These are phyloP conservation scores for Musa beccarii DNA, from an alignment of 176 grass and related monocot species.

Conservation along the genomic window DNA sequence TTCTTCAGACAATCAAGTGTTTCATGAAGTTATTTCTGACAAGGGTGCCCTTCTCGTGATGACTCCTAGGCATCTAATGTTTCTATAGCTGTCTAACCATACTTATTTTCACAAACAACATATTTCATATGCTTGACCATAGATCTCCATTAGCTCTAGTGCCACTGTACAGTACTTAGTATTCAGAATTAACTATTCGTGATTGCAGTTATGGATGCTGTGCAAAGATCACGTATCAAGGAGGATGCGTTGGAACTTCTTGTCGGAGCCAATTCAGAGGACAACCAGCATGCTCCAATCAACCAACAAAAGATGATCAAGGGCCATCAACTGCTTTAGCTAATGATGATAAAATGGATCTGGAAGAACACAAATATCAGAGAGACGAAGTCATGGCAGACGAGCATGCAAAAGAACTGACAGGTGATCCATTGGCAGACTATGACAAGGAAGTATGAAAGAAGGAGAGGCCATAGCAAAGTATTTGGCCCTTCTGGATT, in stretches of 20 bases:
- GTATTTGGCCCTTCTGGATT: no score
- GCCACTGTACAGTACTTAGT: neutral
- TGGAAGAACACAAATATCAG: neutral
- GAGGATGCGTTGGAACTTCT: neutral
- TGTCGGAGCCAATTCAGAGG: neutral
- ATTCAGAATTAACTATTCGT: slow-evolving; percentile 4
- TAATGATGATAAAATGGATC: neutral
- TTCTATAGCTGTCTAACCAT: no score
- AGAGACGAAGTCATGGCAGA: slow-evolving; percentile 58
- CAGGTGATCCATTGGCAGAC: slow-evolving; percentile 62
- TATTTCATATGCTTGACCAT: no score
- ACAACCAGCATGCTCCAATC: slow-evolving; percentile 13
- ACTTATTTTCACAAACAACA: no score
- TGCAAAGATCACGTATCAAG: slow-evolving; percentile 1
- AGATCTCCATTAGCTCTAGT: no score
- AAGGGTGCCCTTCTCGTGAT: no score
- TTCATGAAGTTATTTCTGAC: no score
- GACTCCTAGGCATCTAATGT: no score
- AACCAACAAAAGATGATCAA: slow-evolving; percentile 10
- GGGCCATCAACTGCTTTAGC: slow-evolving; percentile 13
- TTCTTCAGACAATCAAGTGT: no score
- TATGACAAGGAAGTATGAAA: slow-evolving; percentile 65
- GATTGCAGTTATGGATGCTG: slow-evolving; percentile 22
- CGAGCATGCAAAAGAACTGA: slow-evolving; percentile 62
- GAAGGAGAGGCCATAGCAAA: slow-evolving; percentile 39